phyloP scores from a whole-genome alignment of 2,329 filamentous ascomycete genomes.

The Xylariaceae sp. region DNA sequence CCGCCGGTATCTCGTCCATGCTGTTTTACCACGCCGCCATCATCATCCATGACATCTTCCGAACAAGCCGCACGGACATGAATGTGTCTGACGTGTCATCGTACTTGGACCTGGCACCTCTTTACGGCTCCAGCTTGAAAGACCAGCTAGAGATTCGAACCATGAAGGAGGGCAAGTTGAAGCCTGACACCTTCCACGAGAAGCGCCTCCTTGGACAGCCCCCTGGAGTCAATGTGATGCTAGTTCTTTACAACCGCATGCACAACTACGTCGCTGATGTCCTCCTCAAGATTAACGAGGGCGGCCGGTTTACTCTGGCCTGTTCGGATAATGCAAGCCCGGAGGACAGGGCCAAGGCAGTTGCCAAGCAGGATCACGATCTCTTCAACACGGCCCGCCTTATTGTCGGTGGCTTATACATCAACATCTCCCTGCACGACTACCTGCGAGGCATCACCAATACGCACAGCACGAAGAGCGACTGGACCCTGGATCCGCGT shows the following conservation, averaged over 20 bases:
- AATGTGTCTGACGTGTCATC: constrained; percentile 64
- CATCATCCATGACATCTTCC: constrained; percentile 57
- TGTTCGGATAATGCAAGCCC: constrained; percentile 21
- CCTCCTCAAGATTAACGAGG: constrained; percentile 61
- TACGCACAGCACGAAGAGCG: constrained; percentile 51
- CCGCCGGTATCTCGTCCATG: constrained; percentile 67
- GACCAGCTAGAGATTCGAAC: constrained; percentile 60
- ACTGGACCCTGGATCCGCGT: constrained; percentile 60
- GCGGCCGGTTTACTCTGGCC: constrained; percentile 52
- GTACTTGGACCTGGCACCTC: constrained; percentile 66
- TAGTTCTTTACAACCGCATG: constrained; percentile 65
- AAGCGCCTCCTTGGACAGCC: constrained; percentile 60
- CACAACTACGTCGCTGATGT: constrained; percentile 64
- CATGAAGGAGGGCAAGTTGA: constrained; percentile 60
- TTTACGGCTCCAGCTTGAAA: constrained; percentile 62
- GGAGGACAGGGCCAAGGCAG: constrained; percentile 31
- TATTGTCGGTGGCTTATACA: constrained; percentile 49
- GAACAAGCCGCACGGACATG: constrained; percentile 57
- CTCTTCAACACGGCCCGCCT: constrained; percentile 53
- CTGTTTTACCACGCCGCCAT: constrained; percentile 71
- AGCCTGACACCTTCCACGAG: constrained; percentile 65
- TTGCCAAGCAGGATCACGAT: constrained; percentile 43
- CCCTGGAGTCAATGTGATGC: constrained; percentile 59
- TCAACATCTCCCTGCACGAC: constrained; percentile 53
- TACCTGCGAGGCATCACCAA: constrained; percentile 58